Evolutionary conservation across 345 rosid species (phyloP), one percentile per base, ranked within the genome.

Genomic region (Eucalyptus regnans): DNA sequence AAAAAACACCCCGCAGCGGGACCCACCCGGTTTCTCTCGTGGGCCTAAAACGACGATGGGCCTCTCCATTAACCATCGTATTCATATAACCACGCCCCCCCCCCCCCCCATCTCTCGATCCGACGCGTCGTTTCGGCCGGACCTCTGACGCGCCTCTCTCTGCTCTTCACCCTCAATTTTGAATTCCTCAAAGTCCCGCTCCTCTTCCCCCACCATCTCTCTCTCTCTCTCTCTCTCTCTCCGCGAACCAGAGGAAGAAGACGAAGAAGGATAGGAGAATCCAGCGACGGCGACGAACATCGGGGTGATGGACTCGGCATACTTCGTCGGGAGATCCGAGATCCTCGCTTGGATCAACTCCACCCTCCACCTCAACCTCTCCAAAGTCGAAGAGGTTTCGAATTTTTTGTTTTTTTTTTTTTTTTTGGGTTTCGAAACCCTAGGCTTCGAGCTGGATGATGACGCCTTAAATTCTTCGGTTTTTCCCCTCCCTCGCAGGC

Each of bases 241-340:
- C 44, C 14, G 43, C 23, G 48, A 76, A 41, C 83, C 20, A 5
- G 44, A 68, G 44, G 48, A 76, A 41, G 83, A 71, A 18, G 81
- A 18, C 44, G 81, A 71, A 18, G 71, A 64, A n/a, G 76, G 71
- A n/a, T 4, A 41, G 41, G 31, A 76, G 83, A 41, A 20, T 41
- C 83, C 83, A 52, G 20, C 12, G 6, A 94, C 94, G 99, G 98
- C 96, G 48, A 92, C 97, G 89, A 95, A 94, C 86, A 97, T 97
- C 90, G 99, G 99, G 51, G 96, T 95, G 98, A 96, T 98, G 99
- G 99, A 96, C 79, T 64, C 91, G 2, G 99, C 98, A 16, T 98
- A 97, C 81, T 97, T 98, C 92, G 99, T 98, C 8, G 99, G 99
- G 6, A 94, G 99, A 97, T 95, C 99, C 48, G 99, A 97, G 95